phyloP scores from a whole-genome alignment of 371 early-diverging fungal genomes.

The Massospora cicadina region DNA sequence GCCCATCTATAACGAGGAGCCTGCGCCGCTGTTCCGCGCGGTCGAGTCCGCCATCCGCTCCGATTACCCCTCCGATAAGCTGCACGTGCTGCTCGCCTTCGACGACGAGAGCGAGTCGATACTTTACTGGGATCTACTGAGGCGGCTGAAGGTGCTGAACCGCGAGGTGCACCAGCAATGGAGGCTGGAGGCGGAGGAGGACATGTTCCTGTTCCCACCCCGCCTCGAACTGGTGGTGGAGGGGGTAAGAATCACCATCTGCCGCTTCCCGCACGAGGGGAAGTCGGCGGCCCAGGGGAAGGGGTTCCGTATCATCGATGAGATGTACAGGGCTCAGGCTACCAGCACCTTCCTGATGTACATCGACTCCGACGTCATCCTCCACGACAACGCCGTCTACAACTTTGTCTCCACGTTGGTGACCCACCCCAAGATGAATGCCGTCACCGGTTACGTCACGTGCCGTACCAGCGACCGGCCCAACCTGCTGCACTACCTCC shows the following conservation, averaged over 20 bases:
- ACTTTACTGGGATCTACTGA: neutral
- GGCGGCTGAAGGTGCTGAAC: neutral
- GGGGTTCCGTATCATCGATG: neutral
- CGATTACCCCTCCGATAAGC: neutral
- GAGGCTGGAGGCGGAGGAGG: neutral
- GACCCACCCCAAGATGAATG: neutral
- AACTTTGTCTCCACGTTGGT: neutral
- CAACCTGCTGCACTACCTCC: neutral
- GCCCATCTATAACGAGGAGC: neutral
- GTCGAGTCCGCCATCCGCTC: neutral
- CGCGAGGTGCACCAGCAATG: neutral
- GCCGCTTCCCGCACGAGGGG: neutral
- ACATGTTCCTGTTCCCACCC: neutral
- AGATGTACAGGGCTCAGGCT: neutral
- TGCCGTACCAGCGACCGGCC: neutral
- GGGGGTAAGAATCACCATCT: neutral
- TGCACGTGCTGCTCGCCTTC: neutral
- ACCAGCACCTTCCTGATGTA: neutral
- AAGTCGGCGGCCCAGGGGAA: neutral
- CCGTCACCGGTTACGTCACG: neutral
- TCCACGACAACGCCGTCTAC: neutral
- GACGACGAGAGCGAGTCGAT: neutral
- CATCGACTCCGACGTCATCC: neutral
- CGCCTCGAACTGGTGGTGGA: neutral
- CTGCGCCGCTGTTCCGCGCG: neutral